Percentiles rank a stretch among this genome's conserved stretches.
These are phyloP conservation scores for Salix arbutifolia DNA, from an alignment of 345 rosid species.

Conservation along the genomic window DNA sequence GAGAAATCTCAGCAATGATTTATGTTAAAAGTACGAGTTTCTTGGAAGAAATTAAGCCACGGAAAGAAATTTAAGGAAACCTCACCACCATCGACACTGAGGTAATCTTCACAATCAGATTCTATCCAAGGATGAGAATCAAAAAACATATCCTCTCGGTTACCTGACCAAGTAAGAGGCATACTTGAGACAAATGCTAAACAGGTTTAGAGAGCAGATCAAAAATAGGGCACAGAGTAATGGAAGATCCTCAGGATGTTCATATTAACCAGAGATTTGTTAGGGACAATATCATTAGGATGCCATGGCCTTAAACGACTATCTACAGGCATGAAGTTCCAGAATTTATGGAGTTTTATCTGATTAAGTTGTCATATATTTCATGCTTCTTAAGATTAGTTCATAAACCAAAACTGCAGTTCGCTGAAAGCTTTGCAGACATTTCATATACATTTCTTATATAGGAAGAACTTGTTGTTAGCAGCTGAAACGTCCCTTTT, in stretches of 20 bases:
- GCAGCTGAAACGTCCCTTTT: background rate
- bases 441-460: background rate
- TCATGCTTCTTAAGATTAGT: background rate
- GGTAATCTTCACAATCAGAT: constrained; percentile 62
- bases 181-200: background rate
- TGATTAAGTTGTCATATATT: background rate
- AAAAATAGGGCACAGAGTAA: background rate
- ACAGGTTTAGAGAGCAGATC: background rate
- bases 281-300: background rate
- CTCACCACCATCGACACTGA: constrained; percentile 57
- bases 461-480: background rate
- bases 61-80: background rate
- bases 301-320: background rate
- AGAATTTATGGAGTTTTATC: background rate
- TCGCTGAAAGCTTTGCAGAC: background rate
- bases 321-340: background rate
- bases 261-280: background rate
- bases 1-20: background rate
- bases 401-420: background rate
- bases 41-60: background rate
- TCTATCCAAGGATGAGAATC: constrained; percentile 60
- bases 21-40: background rate
- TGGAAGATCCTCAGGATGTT: background rate
- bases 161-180: constrained; percentile 28
- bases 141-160: constrained; percentile 40